Evolutionary conservation across 2,329 filamentous ascomycete species (phyloP), one percentile per base, ranked within the genome.

Genomic region (Nannizziopsis arthrosporioides): DNA sequence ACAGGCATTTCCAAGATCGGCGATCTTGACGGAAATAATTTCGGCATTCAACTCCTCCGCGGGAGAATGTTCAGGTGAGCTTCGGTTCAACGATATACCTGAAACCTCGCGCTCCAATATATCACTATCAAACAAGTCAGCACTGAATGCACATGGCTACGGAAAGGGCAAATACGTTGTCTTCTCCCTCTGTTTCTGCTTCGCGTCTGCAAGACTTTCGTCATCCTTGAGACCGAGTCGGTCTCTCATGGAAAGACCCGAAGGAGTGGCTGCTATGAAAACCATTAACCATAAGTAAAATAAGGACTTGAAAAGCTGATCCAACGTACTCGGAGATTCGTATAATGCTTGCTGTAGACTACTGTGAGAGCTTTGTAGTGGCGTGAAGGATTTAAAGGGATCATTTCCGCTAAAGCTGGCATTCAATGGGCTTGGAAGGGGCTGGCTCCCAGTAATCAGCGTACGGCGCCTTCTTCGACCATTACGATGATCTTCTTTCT

Each of bases 21-120:
- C 92, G 71, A 98, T 98, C 72, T 98, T 98, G 66, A 98, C 92
- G 31, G 90, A 95, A 59, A 98, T 96, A 55, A 88, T 84, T 54
- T 89, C 85, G 56, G 75, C 73, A 35, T 62, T 58, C 11, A 55
- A 55, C 59, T 57, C 68, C 60, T 85, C 77, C 56, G 81, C 78
- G 54, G 72, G 72, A 58, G 74, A 71, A 66, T 84, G 83, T 59
- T 85, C 81, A 46, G 78, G 74, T 59, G 77, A 72, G 12, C 75
- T 73, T 63, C 88, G 94, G 61, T 93, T 88, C 36, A 96, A 80
- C 47, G 88, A 93, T 59, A 96, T 96, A 45, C 88, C 86, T 1
- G 89, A 95, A 9, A 98, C 85, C 62, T 96, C 90, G 63, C 87
- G 85, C 37, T 88, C 89, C 39, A 98, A 74, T 27, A 94, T 75